Conservation (phyloP, 805 yeast species). For the Tetrapisispora arboricola region DNA sequence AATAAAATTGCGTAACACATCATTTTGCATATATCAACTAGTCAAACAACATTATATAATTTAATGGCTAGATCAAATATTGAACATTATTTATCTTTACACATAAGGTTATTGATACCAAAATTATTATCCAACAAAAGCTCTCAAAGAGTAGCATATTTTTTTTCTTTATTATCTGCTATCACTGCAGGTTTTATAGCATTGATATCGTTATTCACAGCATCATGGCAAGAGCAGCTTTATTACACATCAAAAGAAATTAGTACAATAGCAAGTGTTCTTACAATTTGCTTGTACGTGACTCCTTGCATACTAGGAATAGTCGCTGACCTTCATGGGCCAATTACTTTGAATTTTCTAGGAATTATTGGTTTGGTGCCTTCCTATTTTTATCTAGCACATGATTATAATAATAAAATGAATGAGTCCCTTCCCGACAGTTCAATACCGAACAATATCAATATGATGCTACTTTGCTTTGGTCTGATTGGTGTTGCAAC, state of each 20-base stretch:
- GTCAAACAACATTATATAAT: background rate
- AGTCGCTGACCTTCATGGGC: conserved; percentile 78
- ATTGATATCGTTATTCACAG: conserved; percentile 70
- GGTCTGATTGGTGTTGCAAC: conserved; percentile 61
- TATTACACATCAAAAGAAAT: conserved; percentile 55
- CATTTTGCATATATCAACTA: no score
- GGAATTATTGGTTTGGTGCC: conserved; percentile 56
- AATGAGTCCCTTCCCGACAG: conserved; percentile 11
- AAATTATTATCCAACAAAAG: conserved; percentile 32
- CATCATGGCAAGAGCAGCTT: conserved; percentile 49
- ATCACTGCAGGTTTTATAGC: conserved; percentile 74
- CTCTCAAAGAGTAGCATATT: conserved; percentile 43
- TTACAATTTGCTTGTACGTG: conserved; percentile 74
- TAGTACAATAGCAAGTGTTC: conserved; percentile 64
- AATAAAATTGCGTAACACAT: no score
- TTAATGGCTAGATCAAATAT: conserved; percentile 23
- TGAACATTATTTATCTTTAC: conserved; percentile 33
- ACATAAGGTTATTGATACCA: conserved; percentile 35
- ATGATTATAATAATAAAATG: conserved; percentile 26
- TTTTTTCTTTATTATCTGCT: conserved; percentile 51
- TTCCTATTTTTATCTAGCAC: conserved; percentile 45
- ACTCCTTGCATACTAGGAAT: conserved; percentile 77
- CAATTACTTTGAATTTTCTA: conserved; percentile 55
- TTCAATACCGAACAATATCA: conserved; percentile 12
- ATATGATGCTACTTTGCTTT: conserved; percentile 40